Base-by-base conservation (phyloP, 331 rosid genomes). In the Quercus tomentella region DNA sequence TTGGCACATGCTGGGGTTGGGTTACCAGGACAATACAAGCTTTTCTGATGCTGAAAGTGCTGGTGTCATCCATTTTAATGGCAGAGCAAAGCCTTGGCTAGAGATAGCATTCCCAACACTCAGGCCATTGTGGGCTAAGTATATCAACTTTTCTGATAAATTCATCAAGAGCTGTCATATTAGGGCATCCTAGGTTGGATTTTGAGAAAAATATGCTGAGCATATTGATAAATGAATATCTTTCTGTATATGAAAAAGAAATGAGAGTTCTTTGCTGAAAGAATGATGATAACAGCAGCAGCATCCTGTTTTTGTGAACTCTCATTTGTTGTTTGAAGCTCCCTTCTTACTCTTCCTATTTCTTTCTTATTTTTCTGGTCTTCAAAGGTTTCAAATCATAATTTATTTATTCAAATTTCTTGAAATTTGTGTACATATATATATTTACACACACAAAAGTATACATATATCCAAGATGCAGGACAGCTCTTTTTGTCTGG, bases 51-150 rank as follows among this genome's bases (percentile, higher is more conserved):
- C 89, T 73, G 88, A 92, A 87, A 88, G 73, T 65, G 93, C 93
- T 4, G 98, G 98, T n/a, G 98, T 96, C 77, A 73, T 96, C 87
- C 99, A 96, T 87, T 96, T 88, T 85, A 96, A 93, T 66, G 99
- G 99, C 77, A 87, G 99, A 81, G 99, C 98, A 56, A 96, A 96
- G 81, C 99, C 99, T 22, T 96, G 99, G 99, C 93, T 96, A 56
- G 99, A 96, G 61, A 92, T 96, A 79, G 97, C 97, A 63, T 96
- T 93, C 88, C 97, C 98, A 2, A 85, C 86, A 41, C 91, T 96
- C 25, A 80, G 90, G 83, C 84, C 86, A 57, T 77, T 96, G 75
- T 96, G 99, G 99, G 51, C 97, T 5, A 96, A 92, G 82, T 86
- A 96, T 75, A 82, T 96, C 30, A 72, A 92, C 83, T 93, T 93